phyloP scores from a whole-genome alignment of 2,329 filamentous ascomycete species.

The Pseudogymnoascus sp. region DNA sequence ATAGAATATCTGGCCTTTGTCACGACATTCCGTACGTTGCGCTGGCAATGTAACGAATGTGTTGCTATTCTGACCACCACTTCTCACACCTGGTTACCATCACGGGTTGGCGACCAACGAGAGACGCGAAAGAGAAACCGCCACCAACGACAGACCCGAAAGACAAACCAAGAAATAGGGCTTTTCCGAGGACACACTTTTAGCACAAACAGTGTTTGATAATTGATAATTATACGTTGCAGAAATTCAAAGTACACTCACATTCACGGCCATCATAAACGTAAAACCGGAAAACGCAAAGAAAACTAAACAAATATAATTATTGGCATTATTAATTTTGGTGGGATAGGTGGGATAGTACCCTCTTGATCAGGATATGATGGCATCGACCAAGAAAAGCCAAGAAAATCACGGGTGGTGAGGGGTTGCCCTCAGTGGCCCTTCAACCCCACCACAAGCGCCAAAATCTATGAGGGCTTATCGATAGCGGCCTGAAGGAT shows the following conservation, averaged over 20 bases:
- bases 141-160: neutral
- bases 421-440: conserved; percentile 6
- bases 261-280: neutral
- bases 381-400: conserved; percentile 2
- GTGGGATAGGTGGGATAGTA: neutral
- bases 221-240: neutral
- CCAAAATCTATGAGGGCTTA: neutral
- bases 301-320: neutral
- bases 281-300: neutral
- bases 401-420: neutral
- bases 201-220: neutral
- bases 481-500: conserved; percentile 1
- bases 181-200: neutral
- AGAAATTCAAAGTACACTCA: neutral
- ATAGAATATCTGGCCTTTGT: neutral
- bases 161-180: neutral
- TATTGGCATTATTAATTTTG: conserved; percentile 8
- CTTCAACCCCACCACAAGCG: conserved; percentile 5
- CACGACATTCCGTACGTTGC: neutral
- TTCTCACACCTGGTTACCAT: neutral
- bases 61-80: conserved; percentile 2
- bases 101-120: neutral
- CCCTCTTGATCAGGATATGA: neutral
- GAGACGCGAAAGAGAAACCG: neutral
- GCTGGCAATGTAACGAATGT: conserved; percentile 3